phyloP scores from a whole-genome alignment of 192 early-diverging fungal species.

The Coemansia sp. region DNA sequence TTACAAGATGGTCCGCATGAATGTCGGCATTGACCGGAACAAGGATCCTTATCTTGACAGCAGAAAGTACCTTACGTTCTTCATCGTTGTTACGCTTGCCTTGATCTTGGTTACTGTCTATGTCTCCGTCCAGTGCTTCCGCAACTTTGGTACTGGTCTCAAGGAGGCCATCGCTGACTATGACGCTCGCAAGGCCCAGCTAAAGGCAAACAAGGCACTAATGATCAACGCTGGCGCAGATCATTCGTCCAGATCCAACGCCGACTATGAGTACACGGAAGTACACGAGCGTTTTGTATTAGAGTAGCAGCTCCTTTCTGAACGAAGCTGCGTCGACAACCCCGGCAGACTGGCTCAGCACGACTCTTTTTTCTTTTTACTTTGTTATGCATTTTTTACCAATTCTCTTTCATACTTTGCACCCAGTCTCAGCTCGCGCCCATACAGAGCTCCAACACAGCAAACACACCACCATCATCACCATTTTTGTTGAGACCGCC shows the following conservation, averaged over 20 bases:
- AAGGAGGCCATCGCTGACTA: conserved; percentile 53
- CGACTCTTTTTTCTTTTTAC: neutral
- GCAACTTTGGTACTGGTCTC: conserved; percentile 53
- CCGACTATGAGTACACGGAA: conserved; percentile 49
- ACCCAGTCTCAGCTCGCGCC: neutral
- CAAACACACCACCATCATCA: no score
- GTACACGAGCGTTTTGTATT: conserved; percentile 48
- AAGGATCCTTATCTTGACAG: conserved; percentile 53
- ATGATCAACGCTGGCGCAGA: conserved; percentile 1
- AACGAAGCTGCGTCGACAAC: no score
- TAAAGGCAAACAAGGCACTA: conserved; percentile 52
- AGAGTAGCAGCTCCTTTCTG: conserved; percentile 22
- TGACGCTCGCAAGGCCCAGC: conserved; percentile 59
- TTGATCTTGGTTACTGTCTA: conserved; percentile 52
- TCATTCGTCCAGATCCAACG: neutral
- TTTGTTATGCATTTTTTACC: no score
- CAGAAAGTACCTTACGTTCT: conserved; percentile 54
- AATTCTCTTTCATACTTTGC: no score
- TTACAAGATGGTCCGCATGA: conserved; percentile 57
- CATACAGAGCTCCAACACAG: no score
- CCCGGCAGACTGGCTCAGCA: no score
- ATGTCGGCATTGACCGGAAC: conserved; percentile 43
- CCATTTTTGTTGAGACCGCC: no score
- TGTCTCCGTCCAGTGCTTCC: conserved; percentile 51
- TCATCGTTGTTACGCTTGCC: conserved; percentile 50